A percentile compares a stretch with the other conserved stretches of the same genome.
These are phyloP conservation scores for Aspergillus tamarii DNA, from an alignment of 2,329 filamentous ascomycete species.

Conservation along the genomic window DNA sequence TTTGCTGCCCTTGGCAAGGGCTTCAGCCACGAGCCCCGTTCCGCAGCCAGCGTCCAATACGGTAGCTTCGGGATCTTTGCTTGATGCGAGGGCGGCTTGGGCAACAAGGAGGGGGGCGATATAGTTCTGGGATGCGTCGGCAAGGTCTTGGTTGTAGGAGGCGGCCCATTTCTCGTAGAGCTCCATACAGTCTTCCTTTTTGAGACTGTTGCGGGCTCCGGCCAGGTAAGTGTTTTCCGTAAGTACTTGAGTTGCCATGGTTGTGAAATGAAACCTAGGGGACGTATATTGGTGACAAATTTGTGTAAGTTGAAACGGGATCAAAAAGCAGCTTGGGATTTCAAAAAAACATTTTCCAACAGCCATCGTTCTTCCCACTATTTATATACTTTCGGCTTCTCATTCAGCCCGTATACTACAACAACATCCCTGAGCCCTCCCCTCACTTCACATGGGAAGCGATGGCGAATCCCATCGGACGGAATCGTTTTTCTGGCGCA, in stretches of 20 bases:
- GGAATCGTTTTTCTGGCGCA: not conserved
- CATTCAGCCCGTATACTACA: not conserved
- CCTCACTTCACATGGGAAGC: not conserved
- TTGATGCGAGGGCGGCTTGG: slow-evolving; percentile 33
- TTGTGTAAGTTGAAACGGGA: not conserved
- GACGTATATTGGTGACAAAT: not conserved
- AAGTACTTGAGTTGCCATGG: slow-evolving; percentile 17
- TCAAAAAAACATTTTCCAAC: not conserved
- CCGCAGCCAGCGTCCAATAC: slow-evolving; percentile 62
- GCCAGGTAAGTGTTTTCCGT: slow-evolving; percentile 29
- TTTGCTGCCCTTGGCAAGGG: slow-evolving; percentile 49
- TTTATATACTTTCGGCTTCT: not conserved
- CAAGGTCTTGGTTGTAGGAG: slow-evolving; percentile 49
- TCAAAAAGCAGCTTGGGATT: not conserved
- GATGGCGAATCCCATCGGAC: not conserved
- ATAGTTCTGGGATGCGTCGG: slow-evolving; percentile 41
- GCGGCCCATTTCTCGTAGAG: slow-evolving; percentile 54
- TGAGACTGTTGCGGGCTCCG: slow-evolving; percentile 41
- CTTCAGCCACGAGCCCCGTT: slow-evolving; percentile 57
- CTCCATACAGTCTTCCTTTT: slow-evolving; percentile 40
- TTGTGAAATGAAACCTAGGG: not conserved
- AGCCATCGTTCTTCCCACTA: not conserved
- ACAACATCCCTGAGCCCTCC: not conserved
- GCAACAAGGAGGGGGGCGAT: slow-evolving; percentile 46
- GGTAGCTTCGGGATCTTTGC: slow-evolving; percentile 22